Percentiles rank a stretch among this genome's conserved stretches.
Conservation (phyloP, 2,329 filamentous ascomycete species). For the Emmonsiellopsis sp. region DNA sequence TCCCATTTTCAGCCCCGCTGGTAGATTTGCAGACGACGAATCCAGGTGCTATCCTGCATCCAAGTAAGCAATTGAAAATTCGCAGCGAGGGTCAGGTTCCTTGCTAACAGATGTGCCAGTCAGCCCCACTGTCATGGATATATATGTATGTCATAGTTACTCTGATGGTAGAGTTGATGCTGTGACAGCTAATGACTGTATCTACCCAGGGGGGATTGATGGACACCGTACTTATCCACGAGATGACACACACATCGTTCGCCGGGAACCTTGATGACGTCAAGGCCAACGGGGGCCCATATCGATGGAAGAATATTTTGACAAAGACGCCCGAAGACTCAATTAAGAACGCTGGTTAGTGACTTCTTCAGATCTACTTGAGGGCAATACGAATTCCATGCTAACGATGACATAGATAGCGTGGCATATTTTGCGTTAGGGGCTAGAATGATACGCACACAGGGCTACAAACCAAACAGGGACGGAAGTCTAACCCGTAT, state of each 20-base stretch:
- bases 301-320: background rate
- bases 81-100: background rate
- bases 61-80: background rate
- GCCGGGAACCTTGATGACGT: background rate
- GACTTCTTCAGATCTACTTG: background rate
- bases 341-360: background rate
- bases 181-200: background rate
- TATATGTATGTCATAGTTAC: background rate
- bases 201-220: background rate
- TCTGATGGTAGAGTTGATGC: background rate
- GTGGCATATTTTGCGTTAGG: background rate
- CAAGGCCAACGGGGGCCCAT: background rate
- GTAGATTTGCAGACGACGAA: background rate
- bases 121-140: background rate
- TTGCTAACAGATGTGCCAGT: background rate
- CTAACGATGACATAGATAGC: background rate
- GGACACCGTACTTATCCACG: background rate
- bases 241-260: background rate
- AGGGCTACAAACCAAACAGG: background rate
- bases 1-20: background rate
- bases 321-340: background rate
- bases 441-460: background rate
- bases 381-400: background rate
- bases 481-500: background rate
- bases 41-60: no score